Evolutionary conservation across 2,329 filamentous ascomycete species (phyloP), one percentile per base, ranked within the genome.

Genomic region (Graphium sp.): DNA sequence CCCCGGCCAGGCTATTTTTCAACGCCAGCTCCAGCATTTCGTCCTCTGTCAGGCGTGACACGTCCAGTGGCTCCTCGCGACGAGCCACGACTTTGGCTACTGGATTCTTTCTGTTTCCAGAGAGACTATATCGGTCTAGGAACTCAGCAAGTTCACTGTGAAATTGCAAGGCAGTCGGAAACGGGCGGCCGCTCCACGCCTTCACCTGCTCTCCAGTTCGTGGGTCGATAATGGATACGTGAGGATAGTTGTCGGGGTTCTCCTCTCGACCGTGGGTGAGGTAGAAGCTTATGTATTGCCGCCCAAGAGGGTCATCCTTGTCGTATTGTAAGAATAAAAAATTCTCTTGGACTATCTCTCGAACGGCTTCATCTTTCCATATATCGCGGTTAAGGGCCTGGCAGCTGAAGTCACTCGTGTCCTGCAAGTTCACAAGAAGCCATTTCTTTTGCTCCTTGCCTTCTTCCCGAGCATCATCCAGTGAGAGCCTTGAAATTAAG

Each of bases 171-270:
- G 83, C 57, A 22, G 65, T 66, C 1, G 85, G 75, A 30, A 85
- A 80, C 2, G 85, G 82, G 7, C 70, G 64, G 2, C 87, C 85
- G 10, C 80, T 84, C 87, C 89, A 95, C 2, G 85, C 70, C 56
- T 98, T 98, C 48, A 98, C 81, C 50, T 94, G 84, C 53, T 98
- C 89, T 35, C 89, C 89, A 1, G 89, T 98, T 34, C 89, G 69
- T 2, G 89, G 89, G 42, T 98, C 89, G 35, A 98, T 73, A 36
- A 98, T 93, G 24, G 84, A 83, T 32, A 95, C 89, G 47, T 98
- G 85, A 5, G 89, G 89, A 47, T 91, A 98, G 40, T 85, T 84
- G 44, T 87, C 79, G n/a, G 74, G 66, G 43, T 78, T 78, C 42
- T 92, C 83, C n/a, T n/a, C n/a, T n/a, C n/a, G n/a, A n/a, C n/a